phyloP scores from a whole-genome alignment of 1,139 yeast genomes.

The Lodderomyces theae region DNA sequence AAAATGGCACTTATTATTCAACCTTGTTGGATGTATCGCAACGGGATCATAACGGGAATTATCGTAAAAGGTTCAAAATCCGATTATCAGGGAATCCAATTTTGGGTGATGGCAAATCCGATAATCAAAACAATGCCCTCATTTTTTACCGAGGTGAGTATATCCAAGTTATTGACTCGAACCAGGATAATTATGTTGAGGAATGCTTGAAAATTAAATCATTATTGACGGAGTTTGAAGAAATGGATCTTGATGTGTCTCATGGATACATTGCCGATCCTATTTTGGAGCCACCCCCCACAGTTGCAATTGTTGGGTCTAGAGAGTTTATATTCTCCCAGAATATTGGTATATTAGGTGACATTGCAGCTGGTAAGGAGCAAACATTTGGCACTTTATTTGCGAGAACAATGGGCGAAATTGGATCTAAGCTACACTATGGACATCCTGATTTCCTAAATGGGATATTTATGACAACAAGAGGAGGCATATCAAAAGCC shows the following conservation, averaged over 20 bases:
- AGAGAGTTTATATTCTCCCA: constrained; percentile 87
- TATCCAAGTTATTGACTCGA: constrained; percentile 83
- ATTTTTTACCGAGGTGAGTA: constrained; percentile 83
- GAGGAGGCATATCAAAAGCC: constrained; percentile 90
- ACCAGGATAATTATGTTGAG: constrained; percentile 83
- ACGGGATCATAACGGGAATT: constrained; percentile 36
- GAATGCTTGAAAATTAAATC: constrained; percentile 82
- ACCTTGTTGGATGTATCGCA: constrained; percentile 46
- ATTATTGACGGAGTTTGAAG: constrained; percentile 77
- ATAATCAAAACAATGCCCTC: constrained; percentile 78
- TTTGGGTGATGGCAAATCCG: constrained; percentile 87
- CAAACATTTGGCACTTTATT: constrained; percentile 90
- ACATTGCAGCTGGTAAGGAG: constrained; percentile 91
- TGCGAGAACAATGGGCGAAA: constrained; percentile 79
- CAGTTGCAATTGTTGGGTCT: constrained; percentile 86
- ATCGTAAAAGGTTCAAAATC: constrained; percentile 51
- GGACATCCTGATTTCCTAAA: constrained; percentile 91
- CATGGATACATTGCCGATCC: background rate
- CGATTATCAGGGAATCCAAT: constrained; percentile 81
- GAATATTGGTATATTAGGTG: constrained; percentile 82
- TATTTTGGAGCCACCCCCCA: constrained; percentile 19
- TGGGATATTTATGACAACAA: constrained; percentile 80
- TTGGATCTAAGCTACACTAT: constrained; percentile 86
- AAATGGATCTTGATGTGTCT: constrained; percentile 33
- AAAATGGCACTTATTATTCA: constrained; percentile 51